Conservation (phyloP, 345 rosid genomes). For the Chamaenerion angustifolium region DNA sequence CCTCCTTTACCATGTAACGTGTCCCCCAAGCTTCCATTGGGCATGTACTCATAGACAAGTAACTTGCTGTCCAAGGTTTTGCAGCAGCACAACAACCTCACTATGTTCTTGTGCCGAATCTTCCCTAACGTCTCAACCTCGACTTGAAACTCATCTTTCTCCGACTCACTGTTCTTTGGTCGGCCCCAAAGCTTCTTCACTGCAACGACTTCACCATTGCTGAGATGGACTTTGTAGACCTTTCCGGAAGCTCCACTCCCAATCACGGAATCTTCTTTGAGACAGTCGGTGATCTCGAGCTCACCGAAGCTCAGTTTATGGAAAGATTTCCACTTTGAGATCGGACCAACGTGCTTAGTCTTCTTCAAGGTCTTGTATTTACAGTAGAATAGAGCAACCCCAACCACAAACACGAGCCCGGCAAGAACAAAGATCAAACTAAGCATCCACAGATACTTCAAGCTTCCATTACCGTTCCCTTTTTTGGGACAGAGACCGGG, state of each 20-base stretch:
- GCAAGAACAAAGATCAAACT: slow-evolving; percentile 3
- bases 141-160: slow-evolving; percentile 32
- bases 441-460: slow-evolving; percentile 20
- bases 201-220: slow-evolving; percentile 49
- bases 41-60: slow-evolving; percentile 76
- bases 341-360: too few species aligned
- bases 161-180: slow-evolving; percentile 13
- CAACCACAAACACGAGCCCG: too few species aligned
- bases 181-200: slow-evolving; percentile 22
- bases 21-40: slow-evolving; percentile 88
- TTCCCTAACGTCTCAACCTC: slow-evolving; percentile 63
- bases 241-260: slow-evolving; percentile 83
- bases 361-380: too few species aligned
- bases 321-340: slow-evolving; percentile 65
- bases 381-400: too few species aligned
- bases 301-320: slow-evolving; percentile 39
- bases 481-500: too few species aligned
- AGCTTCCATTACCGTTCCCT: too few species aligned
- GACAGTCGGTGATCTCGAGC: slow-evolving; percentile 43
- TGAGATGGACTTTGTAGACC: slow-evolving; percentile 55
- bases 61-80: slow-evolving; percentile 70
- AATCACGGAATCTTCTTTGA: slow-evolving; percentile 57
- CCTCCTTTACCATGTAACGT: slow-evolving; percentile 40
- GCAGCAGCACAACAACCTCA: slow-evolving; percentile 74
- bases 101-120: slow-evolving; percentile 76